Conservation (phyloP, 2,329 filamentous ascomycete species). For the Hirsutella minnesotensis region DNA sequence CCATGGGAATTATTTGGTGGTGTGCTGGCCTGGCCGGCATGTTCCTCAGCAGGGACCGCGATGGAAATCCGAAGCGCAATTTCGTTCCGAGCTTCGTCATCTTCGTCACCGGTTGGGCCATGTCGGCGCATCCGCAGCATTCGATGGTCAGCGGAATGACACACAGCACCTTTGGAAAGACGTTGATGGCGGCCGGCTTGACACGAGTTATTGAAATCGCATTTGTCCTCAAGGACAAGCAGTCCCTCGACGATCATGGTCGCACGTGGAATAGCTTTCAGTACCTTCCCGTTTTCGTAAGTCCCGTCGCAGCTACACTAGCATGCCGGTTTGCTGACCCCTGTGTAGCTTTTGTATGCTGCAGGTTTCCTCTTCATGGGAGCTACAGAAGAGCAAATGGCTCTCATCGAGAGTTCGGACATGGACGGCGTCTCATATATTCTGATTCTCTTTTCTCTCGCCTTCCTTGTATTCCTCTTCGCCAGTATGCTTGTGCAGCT, state of each 20-base stretch:
- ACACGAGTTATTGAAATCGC: constrained; percentile 82
- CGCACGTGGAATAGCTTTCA: constrained; percentile 53
- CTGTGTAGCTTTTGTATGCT: constrained; percentile 67
- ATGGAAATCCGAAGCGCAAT: constrained; percentile 82
- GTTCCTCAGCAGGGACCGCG: constrained; percentile 77
- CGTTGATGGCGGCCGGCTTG: constrained; percentile 79
- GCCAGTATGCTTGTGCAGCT: constrained; percentile 75
- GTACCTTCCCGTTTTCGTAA: constrained; percentile 40
- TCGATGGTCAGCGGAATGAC: constrained; percentile 77
- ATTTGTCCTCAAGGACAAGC: constrained; percentile 69
- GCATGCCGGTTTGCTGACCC: constrained; percentile 4
- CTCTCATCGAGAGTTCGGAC: constrained; percentile 56
- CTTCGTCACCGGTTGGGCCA: constrained; percentile 84
- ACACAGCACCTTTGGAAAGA: constrained; percentile 86
- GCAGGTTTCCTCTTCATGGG: constrained; percentile 96
- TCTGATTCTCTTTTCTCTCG: constrained; percentile 79
- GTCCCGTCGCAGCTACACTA: too few species aligned
- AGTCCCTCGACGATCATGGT: constrained; percentile 53
- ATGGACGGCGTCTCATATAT: constrained; percentile 89
- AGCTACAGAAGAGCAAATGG: constrained; percentile 93
- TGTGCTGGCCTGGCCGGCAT: constrained; percentile 80
- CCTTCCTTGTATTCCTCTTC: constrained; percentile 86
- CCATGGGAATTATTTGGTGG: constrained; percentile 99
- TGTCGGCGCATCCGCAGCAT: constrained; percentile 83
- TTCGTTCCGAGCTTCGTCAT: constrained; percentile 88